Evolutionary conservation across 2,329 filamentous ascomycete species (phyloP).

Genomic region (Dothideomycetes sp.): DNA sequence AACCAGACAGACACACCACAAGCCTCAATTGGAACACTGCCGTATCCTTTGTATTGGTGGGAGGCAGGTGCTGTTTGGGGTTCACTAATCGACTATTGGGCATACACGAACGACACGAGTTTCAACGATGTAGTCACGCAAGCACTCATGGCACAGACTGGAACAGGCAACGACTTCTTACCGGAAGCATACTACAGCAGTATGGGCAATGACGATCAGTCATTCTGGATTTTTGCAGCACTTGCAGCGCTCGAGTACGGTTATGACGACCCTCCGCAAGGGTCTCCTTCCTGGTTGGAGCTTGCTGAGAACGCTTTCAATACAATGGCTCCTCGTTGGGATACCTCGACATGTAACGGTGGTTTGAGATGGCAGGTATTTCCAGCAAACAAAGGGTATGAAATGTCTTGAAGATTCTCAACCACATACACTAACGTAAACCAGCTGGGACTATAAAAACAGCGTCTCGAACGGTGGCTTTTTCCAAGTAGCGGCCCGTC

Average conservation of each 20-base stretch:
- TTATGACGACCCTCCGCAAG: slow-evolving; percentile 58
- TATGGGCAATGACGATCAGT: slow-evolving; percentile 49
- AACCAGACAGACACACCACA: slow-evolving; percentile 24
- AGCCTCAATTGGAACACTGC: slow-evolving; percentile 30
- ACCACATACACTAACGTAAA: background rate
- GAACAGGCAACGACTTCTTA: slow-evolving; percentile 35
- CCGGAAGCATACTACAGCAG: slow-evolving; percentile 27
- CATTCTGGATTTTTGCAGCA: slow-evolving; percentile 78
- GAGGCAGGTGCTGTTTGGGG: slow-evolving; percentile 31
- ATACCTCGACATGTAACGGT: slow-evolving; percentile 56
- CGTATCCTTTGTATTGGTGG: slow-evolving; percentile 41
- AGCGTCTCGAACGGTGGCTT: slow-evolving; percentile 72
- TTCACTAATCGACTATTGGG: slow-evolving; percentile 33
- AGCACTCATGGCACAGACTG: slow-evolving; percentile 34
- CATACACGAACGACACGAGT: slow-evolving; percentile 36
- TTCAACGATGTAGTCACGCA: slow-evolving; percentile 34
- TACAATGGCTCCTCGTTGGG: slow-evolving; percentile 64
- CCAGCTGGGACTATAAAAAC: slow-evolving; percentile 59
- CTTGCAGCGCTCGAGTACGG: slow-evolving; percentile 70
- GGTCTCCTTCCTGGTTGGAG: slow-evolving; percentile 60
- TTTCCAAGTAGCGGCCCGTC: slow-evolving; percentile 63
- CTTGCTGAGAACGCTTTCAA: slow-evolving; percentile 74
- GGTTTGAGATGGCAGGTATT: slow-evolving; percentile 84
- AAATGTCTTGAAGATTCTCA: background rate
- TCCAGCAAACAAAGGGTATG: slow-evolving; percentile 63